Conservation (phyloP, 2,329 filamentous ascomycete species). For the Fusarium sp. region DNA sequence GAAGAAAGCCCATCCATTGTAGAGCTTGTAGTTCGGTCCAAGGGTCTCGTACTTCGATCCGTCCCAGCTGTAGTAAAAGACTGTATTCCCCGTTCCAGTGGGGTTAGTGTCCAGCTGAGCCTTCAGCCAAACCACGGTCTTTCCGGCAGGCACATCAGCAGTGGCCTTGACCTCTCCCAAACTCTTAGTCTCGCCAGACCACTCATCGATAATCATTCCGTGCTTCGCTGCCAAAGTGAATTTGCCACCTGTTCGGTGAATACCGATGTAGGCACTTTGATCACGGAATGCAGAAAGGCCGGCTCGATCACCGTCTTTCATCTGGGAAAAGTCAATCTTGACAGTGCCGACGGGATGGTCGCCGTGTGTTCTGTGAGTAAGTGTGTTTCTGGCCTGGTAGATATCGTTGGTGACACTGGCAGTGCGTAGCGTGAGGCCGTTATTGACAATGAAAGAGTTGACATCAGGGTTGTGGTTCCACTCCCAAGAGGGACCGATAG, state of each 20-base stretch:
- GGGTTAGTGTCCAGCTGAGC: constrained; percentile 47
- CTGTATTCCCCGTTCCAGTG: constrained; percentile 36
- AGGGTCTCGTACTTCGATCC: constrained; percentile 36
- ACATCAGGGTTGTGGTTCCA: constrained; percentile 75
- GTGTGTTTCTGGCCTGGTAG: constrained; percentile 62
- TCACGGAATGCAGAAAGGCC: constrained; percentile 70
- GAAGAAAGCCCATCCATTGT: constrained; percentile 62
- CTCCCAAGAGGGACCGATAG: constrained; percentile 66
- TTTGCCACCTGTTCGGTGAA: constrained; percentile 54
- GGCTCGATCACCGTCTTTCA: constrained; percentile 66
- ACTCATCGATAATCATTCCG: constrained; percentile 57
- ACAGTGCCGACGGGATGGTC: constrained; percentile 65
- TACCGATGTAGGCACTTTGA: constrained; percentile 66
- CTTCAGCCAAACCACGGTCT: constrained; percentile 44
- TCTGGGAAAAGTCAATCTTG: constrained; percentile 62
- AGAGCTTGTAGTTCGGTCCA: constrained; percentile 56
- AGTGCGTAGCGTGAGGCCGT: constrained; percentile 63
- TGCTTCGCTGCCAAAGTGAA: constrained; percentile 55
- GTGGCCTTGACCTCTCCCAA: constrained; percentile 43
- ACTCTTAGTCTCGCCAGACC: constrained; percentile 37
- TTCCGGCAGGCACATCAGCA: constrained; percentile 36
- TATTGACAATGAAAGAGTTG: constrained; percentile 59
- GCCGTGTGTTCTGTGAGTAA: constrained; percentile 63
- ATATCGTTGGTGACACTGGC: constrained; percentile 68
- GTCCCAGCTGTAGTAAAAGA: constrained; percentile 42